Evolutionary conservation across 176 grass and related monocot species (phyloP).

Genomic region (Hordeum marinum): DNA sequence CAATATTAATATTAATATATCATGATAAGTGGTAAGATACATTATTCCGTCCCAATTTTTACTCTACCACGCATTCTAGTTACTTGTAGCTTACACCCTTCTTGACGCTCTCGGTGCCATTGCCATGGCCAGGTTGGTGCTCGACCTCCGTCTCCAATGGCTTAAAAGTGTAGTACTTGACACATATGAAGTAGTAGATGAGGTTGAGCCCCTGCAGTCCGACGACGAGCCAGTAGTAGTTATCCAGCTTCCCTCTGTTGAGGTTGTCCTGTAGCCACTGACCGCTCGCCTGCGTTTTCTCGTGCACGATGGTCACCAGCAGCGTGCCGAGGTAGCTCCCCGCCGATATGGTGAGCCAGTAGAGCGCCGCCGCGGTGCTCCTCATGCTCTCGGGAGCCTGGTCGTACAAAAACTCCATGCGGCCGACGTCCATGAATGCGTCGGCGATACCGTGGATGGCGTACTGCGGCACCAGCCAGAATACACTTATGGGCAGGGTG

Average conservation of each 20-base stretch:
- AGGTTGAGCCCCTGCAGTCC: constrained; percentile 68
- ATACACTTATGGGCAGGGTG: constrained; percentile 57
- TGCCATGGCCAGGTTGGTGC: neutral
- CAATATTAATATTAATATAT: too few species aligned
- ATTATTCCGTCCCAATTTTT: too few species aligned
- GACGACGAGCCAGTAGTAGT: constrained; percentile 83
- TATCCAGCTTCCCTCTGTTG: constrained; percentile 72
- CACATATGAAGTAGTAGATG: constrained; percentile 58
- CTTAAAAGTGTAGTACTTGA: constrained; percentile 69
- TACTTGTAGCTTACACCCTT: constrained; percentile 34
- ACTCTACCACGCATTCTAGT: neutral
- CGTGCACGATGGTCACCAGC: constrained; percentile 62
- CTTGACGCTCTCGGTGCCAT: constrained; percentile 2
- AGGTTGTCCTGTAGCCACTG: constrained; percentile 94
- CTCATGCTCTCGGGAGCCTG: constrained; percentile 87
- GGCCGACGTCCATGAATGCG: constrained; percentile 78
- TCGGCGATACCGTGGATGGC: constrained; percentile 67
- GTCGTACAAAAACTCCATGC: constrained; percentile 91
- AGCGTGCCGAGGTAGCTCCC: constrained; percentile 80
- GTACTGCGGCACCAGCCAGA: constrained; percentile 89
- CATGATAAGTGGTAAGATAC: too few species aligned
- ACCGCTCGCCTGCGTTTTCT: constrained; percentile 43
- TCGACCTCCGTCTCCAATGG: constrained; percentile 55
- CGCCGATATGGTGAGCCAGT: constrained; percentile 62
- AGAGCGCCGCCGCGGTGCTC: constrained; percentile 73